Conservation (phyloP, 345 rosid genomes). For the Hypericum androsaemum region DNA sequence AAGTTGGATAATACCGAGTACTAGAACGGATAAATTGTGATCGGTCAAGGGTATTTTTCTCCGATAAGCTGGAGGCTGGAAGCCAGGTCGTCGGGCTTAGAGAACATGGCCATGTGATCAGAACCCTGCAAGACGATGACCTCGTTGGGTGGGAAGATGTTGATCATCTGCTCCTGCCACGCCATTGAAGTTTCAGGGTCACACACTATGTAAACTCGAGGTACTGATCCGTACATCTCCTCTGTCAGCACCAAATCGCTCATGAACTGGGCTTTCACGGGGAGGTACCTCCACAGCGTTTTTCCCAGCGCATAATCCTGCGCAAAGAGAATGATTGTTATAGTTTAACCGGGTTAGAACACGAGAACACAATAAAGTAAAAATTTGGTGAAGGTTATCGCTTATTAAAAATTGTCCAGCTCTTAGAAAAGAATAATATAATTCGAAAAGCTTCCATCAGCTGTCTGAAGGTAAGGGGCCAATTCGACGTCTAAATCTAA, state of each 20-base stretch:
- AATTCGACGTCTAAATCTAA: too few relatives aligned
- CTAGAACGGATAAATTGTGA: too few relatives aligned
- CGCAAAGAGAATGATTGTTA: too few relatives aligned
- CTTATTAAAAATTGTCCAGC: too few relatives aligned
- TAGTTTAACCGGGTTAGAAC: too few relatives aligned
- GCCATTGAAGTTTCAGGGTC: constrained; percentile 1
- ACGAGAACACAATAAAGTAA: too few relatives aligned
- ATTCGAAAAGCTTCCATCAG: too few relatives aligned
- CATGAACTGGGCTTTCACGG: not conserved
- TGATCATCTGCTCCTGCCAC: constrained; percentile 14
- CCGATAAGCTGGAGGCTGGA: constrained; percentile 14
- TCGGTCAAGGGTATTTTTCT: not conserved
- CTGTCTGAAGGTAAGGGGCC: too few relatives aligned
- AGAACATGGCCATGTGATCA: constrained; percentile 25
- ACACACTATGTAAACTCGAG: constrained; percentile 13
- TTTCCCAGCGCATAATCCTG: constrained; percentile 18
- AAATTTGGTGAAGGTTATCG: too few relatives aligned
- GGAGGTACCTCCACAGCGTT: constrained; percentile 6
- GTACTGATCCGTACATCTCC: constrained; percentile 16
- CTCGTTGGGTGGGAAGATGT: constrained; percentile 11
- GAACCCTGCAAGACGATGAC: constrained; percentile 13
- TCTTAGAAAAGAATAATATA: too few relatives aligned
- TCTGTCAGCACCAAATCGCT: constrained; percentile 3
- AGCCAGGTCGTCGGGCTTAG: constrained; percentile 16
- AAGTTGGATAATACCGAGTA: too few relatives aligned